Evolutionary conservation across 495 filamentous ascomycete species (phyloP), one percentile per base, ranked within the genome.

Genomic region (Penicillium steckii): DNA sequence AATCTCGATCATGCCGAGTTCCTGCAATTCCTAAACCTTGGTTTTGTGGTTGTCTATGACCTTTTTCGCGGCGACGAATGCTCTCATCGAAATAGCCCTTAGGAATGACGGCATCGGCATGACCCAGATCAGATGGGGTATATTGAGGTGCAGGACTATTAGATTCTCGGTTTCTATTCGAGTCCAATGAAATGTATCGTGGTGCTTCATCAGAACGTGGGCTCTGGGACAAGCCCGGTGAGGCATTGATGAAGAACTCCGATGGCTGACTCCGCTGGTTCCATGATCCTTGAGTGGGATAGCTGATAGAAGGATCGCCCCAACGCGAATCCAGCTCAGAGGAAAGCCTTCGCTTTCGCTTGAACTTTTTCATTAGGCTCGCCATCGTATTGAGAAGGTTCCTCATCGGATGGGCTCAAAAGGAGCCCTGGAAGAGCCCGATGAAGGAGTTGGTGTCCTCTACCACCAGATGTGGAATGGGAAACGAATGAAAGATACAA

Each of bases 271-370:
- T 53, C 49, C 58, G 61, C 47, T 77, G 68, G 38, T 67, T 77
- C 74, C 74, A 77, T 4, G 74, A 77, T 8, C 74, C 74, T 19
- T 69, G 58, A 23, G 55, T 75, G 25, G 74, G 74, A 56, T 65
- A 67, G 29, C 66, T 72, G 53, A 77, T 77, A 15, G 67, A 54
- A 17, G 65, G 53, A 55, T 77, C 74, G 19, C 74, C 74, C 68
- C 71, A 77, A 53, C 72, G 71, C 15, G 67, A 54, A 50, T 77
- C 62, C 33, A 75, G 53, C 30, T 74, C 68, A 1, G 72, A 72
- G 6, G 72, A 73, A 4, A 74, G 50, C 55, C 65, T 66, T 42
- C 65, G 71, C 55, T 71, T 75, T 51, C 61, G 57, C 43, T 71
- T 65, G 50, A 75, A 55, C 55, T 61, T 72, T 43, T 64, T 65